phyloP scores from a whole-genome alignment of 1,284 basidiomycete species.

The Cryptococcus amylolentus region DNA sequence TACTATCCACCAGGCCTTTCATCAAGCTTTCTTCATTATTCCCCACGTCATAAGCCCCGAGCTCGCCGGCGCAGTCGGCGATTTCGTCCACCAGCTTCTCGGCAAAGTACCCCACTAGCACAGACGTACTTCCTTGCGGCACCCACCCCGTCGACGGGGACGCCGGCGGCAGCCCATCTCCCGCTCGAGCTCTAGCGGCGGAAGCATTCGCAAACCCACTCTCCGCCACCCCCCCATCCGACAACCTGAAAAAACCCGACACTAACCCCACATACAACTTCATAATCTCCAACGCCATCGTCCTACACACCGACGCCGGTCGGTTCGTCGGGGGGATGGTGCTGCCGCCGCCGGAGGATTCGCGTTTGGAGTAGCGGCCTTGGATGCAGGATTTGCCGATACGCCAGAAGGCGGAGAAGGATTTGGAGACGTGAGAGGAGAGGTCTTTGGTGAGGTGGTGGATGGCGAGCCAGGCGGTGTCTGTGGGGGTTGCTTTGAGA shows the following conservation, averaged over 20 bases:
- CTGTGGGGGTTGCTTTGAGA: constrained; percentile 24
- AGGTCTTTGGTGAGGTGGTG: constrained; percentile 58
- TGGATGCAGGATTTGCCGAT: constrained; percentile 88
- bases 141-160: constrained; percentile 59
- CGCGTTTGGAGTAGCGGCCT: constrained; percentile 73
- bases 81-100: constrained; percentile 77
- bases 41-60: constrained; percentile 75
- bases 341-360: constrained; percentile 21
- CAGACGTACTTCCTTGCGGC: constrained; percentile 55
- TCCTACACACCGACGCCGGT: constrained; percentile 76
- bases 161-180: constrained; percentile 55
- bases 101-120: constrained; percentile 78
- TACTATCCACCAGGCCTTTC: constrained; percentile 71
- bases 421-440: constrained; percentile 54
- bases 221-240: constrained; percentile 63
- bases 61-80: constrained; percentile 77
- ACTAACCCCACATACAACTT: constrained; percentile 81
- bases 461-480: constrained; percentile 77
- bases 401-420: constrained; percentile 89
- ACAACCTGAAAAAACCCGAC: constrained; percentile 85
- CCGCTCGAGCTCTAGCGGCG: constrained; percentile 20
- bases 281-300: constrained; percentile 87
- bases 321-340: constrained; percentile 51
- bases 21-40: constrained; percentile 66
- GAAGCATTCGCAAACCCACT: constrained; percentile 54